A percentile compares a stretch with the other conserved stretches of the same genome.
phyloP scores from a whole-genome alignment of 2,329 filamentous ascomycete genomes.

The Sporothrix schenckii region DNA sequence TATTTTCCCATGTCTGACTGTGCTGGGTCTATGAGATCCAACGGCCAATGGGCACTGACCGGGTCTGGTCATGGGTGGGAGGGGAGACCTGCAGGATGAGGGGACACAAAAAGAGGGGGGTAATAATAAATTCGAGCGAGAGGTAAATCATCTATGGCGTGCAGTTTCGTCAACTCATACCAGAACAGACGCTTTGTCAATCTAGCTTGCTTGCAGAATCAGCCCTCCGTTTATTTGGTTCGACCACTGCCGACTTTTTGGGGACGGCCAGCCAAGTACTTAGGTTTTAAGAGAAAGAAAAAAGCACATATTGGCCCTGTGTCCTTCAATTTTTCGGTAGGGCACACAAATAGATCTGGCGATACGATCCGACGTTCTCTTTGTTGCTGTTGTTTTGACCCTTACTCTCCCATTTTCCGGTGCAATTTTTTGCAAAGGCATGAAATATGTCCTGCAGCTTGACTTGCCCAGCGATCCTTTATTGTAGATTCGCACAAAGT shows the following conservation, averaged over 20 bases:
- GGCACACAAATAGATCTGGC: constrained; percentile 17
- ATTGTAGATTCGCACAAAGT: background rate
- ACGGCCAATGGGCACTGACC: constrained; percentile 5
- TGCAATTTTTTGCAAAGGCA: background rate
- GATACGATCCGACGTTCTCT: background rate
- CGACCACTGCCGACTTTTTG: constrained; percentile 4
- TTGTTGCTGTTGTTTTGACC: background rate
- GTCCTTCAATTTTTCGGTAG: background rate
- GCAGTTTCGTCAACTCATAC: constrained; percentile 4
- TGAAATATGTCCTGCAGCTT: background rate
- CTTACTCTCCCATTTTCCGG: background rate
- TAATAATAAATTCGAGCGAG: background rate
- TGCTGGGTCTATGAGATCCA: background rate
- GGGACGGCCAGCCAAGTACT: background rate
- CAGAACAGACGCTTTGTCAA: background rate
- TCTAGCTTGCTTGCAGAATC: constrained; percentile 24
- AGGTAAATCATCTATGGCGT: constrained; percentile 4
- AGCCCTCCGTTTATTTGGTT: constrained; percentile 24
- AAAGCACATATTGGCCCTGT: background rate
- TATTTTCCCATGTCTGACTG: background rate
- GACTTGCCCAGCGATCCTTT: background rate
- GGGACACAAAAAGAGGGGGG: constrained; percentile 25
- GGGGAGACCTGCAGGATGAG: constrained; percentile 23
- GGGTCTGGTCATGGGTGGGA: constrained; percentile 7
- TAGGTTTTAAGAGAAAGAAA: background rate